A percentile compares a stretch with the other conserved stretches of the same genome.
phyloP scores from a whole-genome alignment of 1,139 yeast genomes.

The Candida tropicalis region DNA sequence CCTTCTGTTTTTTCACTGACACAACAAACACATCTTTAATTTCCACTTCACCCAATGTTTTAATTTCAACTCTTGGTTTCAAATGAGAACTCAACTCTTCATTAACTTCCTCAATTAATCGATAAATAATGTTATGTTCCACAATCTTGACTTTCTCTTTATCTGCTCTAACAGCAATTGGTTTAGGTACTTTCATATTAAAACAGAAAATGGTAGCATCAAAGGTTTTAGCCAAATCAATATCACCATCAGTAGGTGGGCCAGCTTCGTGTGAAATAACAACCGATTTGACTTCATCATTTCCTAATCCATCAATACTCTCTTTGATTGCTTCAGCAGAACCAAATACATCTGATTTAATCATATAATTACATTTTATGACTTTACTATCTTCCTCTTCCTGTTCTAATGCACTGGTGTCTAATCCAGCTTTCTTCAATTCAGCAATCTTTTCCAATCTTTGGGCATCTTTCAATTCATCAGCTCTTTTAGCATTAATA shows the following conservation, averaged over 20 bases:
- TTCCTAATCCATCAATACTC: conserved; percentile 79
- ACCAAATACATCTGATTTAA: conserved; percentile 88
- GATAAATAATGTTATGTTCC: conserved; percentile 80
- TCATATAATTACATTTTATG: conserved; percentile 57
- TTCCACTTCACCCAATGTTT: conserved; percentile 68
- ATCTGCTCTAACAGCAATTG: conserved; percentile 62
- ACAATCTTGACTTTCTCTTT: conserved; percentile 59
- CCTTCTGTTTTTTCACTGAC: conserved; percentile 50
- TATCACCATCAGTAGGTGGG: conserved; percentile 77
- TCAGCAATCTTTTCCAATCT: conserved; percentile 56
- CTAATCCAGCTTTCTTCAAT: conserved; percentile 59
- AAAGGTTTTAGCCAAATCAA: conserved; percentile 78
- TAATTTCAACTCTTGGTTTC: conserved; percentile 68
- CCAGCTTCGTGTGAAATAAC: conserved; percentile 83
- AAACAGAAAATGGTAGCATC: conserved; percentile 77
- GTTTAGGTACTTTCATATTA: conserved; percentile 71
- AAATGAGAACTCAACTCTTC: conserved; percentile 61
- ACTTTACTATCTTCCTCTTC: conserved; percentile 25
- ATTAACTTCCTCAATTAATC: conserved; percentile 83
- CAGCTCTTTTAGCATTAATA: conserved; percentile 61
- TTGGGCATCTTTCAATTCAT: conserved; percentile 49
- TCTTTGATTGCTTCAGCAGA: conserved; percentile 68
- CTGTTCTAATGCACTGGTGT: conserved; percentile 33
- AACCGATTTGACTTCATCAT: conserved; percentile 73
- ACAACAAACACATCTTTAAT: conserved; percentile 75